Base-by-base conservation (phyloP, 2,329 filamentous ascomycete genomes). In the Arthrinium puccinioides region DNA sequence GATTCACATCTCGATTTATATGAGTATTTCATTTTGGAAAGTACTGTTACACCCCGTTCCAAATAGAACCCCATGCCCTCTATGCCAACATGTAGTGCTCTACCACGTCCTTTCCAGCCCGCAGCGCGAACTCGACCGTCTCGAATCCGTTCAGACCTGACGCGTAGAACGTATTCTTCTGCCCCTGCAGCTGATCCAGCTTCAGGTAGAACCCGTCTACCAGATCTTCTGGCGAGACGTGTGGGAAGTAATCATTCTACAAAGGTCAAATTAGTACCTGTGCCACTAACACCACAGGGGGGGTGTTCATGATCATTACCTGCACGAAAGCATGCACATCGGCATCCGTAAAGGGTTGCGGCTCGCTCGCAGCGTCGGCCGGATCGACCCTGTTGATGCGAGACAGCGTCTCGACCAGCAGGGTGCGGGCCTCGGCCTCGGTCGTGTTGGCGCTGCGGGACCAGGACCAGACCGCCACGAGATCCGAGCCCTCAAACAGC, bases 91-190 rank as follows among this genome's bases (percentile, higher is more conserved):
- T 26, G 24, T 26, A 26, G 14, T 26, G 24, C 24, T 27, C 25
- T 11, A 27, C 25, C 4, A 27, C 9, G 25, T 27, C 25, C 25
- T 9, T 4, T 27, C 25, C 25, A 4, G 25, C 25, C 5, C 25
- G 25, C 25, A 27, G 25, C 9, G 25, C 25, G 15, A 27, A 27
- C 25, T 27, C 25, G 5, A 27, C 25, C 25, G 32, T 47, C 21
- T 45, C 44, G 1, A 27, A 27, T 13, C 25, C 25, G 10, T 9
- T 7, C 13, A 27, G 25, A 14, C 25, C 25, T 14, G 25, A 27
- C 13, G 25, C 25, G 25, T 9, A 27, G 15, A 27, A 27, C 13
- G 25, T 27, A 14, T 27, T 27, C 4, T 9, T 27, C 25, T 8
- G 13, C 9, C 25, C 25, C 10, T 27, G 25, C 13, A 27, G 25